These are phyloP conservation scores for Orbilia javanica DNA, from an alignment of 2,329 filamentous ascomycete genomes.

Conservation along the genomic window DNA sequence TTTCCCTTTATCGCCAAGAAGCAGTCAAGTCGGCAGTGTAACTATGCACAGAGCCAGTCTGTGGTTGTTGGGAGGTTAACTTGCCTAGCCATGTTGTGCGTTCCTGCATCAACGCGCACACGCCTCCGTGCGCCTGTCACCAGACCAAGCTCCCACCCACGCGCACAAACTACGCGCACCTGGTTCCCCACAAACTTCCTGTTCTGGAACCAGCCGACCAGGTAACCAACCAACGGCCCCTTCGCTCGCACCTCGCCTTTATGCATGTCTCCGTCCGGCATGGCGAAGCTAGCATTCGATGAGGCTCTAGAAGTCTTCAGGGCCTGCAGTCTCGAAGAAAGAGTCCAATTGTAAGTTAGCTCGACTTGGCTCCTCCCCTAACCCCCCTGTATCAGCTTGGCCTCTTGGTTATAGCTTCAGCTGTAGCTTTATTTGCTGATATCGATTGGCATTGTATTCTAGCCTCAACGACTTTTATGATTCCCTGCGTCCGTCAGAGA, in stretches of 20 bases:
- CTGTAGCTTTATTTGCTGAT: too few relatives aligned
- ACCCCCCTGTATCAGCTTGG: background rate
- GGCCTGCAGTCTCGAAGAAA: conserved; percentile 3
- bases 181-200: conserved; percentile 10
- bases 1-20: background rate
- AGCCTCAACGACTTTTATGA: conserved; percentile 20
- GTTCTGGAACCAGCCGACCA: background rate
- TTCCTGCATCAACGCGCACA: background rate
- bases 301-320: conserved; percentile 26
- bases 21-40: background rate
- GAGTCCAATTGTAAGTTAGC: conserved; percentile 33
- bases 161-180: background rate
- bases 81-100: background rate
- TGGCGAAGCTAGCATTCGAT: conserved; percentile 15
- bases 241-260: background rate
- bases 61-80: background rate
- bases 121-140: conserved; percentile 5
- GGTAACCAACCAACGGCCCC: background rate
- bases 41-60: too few relatives aligned
- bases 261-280: conserved; percentile 22
- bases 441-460: background rate
- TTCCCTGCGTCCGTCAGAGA: conserved; percentile 35
- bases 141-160: background rate
- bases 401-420: background rate
- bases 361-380: background rate